Percentiles rank a stretch among this genome's conserved stretches.
Evolutionary conservation across 2,329 filamentous ascomycete genomes (phyloP).

Genomic region (Colletotrichum tofieldiae): DNA sequence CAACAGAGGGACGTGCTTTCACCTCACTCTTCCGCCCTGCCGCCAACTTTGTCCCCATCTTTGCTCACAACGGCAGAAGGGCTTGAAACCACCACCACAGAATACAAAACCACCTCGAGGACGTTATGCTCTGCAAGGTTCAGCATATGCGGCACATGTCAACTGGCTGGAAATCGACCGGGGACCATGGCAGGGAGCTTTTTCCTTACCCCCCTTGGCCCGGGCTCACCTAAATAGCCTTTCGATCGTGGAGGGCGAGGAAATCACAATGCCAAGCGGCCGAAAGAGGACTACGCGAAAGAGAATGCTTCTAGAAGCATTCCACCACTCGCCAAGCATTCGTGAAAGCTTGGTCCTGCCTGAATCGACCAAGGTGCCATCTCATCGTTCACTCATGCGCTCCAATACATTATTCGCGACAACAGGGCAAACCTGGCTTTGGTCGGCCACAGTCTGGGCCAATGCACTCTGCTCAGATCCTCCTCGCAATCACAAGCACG

Average conservation of each 20-base stretch:
- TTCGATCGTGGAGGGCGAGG: neutral
- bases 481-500: neutral
- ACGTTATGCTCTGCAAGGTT: neutral
- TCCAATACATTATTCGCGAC: slow-evolving; percentile 14
- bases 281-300: neutral
- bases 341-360: slow-evolving; percentile 24
- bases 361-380: slow-evolving; percentile 27
- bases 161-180: too few species aligned
- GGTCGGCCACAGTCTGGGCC: neutral
- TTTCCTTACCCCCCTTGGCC: too few species aligned
- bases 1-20: neutral
- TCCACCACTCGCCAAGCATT: slow-evolving; percentile 27
- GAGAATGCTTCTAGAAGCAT: slow-evolving; percentile 28
- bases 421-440: slow-evolving; percentile 3
- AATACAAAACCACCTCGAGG: neutral
- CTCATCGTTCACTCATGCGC: slow-evolving; percentile 23
- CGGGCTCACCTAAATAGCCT: too few species aligned
- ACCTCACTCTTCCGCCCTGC: neutral
- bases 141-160: neutral
- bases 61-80: neutral
- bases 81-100: too few species aligned
- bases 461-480: slow-evolving; percentile 3
- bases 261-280: neutral
- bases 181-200: too few species aligned
- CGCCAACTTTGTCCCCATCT: neutral